phyloP scores from a whole-genome alignment of 192 early-diverging fungal genomes.

The Podila verticillata region DNA sequence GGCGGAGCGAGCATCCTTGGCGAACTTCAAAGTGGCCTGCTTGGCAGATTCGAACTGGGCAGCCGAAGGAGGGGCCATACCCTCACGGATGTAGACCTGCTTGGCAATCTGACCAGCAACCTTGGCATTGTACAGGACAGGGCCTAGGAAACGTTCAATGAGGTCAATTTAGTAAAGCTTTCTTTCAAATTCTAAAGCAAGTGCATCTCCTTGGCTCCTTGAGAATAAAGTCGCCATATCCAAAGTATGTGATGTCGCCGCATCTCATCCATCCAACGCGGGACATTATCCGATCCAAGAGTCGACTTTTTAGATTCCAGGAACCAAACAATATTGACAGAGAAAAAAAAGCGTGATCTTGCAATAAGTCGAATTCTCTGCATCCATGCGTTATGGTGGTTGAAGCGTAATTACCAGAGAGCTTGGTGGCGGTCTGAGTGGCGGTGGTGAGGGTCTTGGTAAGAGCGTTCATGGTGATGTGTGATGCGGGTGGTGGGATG shows the following conservation, averaged over 20 bases:
- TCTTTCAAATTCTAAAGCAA: no score
- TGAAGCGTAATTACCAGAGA: not conserved
- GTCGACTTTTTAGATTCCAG: no score
- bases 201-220: no score
- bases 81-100: constrained; percentile 64
- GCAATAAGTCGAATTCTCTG: not conserved
- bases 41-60: constrained; percentile 55
- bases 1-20: constrained; percentile 22
- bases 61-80: constrained; percentile 57
- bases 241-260: no score
- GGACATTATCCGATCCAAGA: no score
- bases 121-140: constrained; percentile 55
- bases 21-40: constrained; percentile 35
- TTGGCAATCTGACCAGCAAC: constrained; percentile 63
- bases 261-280: no score
- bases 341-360: no score
- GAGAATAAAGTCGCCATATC: no score
- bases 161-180: not conserved
- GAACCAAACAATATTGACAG: no score
- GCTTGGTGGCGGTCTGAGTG: constrained; percentile 4
- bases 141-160: not conserved
- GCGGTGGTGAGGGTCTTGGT: constrained; percentile 3
- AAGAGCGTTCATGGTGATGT: not conserved
- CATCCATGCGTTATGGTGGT: no score
- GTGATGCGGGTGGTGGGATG: not conserved